Evolutionary conservation across 2,329 filamentous ascomycete genomes (phyloP), one percentile per base, ranked within the genome.

Genomic region (Fusarium acutatum): DNA sequence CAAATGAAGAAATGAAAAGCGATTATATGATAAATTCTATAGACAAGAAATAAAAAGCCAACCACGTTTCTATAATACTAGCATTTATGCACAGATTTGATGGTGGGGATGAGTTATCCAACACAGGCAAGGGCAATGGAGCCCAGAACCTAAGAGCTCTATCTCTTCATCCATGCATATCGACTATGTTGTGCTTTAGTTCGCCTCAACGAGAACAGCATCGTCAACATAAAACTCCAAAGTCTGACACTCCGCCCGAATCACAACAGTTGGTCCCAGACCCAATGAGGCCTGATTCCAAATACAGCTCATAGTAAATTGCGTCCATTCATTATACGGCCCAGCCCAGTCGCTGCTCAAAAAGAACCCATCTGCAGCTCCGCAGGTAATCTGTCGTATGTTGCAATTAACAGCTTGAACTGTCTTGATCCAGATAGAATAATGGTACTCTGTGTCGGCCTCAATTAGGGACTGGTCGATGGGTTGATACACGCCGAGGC

Each of bases 1-100:
- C 52, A 64, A 20, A 69, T 69, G 67, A 69, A 69, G 50, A 64
- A 20, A 69, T 69, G 65, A 69, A 64, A 43, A 49, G 35, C 14
- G 35, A 67, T 32, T 30, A 14, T 24, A 24, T 30, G 38, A 46
- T 26, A 14, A 54, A n/a, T n/a, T 54, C 6, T 54, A 54, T 54
- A 41, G 35, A 54, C 6, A n/a, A n/a, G 26, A 41, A 54, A 22
- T 26, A 24, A 13, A 34, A 37, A n/a, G 9, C 3, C 5, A 13
- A 3, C 14, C 7, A 7, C 7, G 18, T 9, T 37, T 26, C 7
- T 37, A 6, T 6, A 2, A 22, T 13, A 5, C 22, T 7, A 18
- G 0, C 5, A 2, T 22, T 5, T 22, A 30, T 30, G 6, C 6
- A 5, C 6, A 22, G 10, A 7, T 22, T 7, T 2, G 24, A 9